Percentiles rank a stretch among this genome's conserved stretches.
These are phyloP conservation scores for Lasiodiplodia citricola DNA, from an alignment of 2,329 filamentous ascomycete species.

Conservation along the genomic window DNA sequence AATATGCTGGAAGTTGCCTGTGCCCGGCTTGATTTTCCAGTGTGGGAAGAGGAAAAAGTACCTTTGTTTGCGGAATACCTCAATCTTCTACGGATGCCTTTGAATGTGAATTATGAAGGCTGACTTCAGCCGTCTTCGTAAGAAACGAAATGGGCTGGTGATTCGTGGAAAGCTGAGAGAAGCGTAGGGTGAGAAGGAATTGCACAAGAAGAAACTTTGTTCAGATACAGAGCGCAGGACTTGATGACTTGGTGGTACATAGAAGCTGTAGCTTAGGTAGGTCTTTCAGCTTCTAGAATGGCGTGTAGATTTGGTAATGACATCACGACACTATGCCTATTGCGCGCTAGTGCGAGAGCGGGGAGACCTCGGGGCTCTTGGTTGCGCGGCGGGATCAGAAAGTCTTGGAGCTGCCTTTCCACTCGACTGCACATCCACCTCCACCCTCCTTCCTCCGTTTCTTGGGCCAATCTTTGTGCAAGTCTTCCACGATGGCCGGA, in stretches of 20 bases:
- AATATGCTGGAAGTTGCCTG: no score
- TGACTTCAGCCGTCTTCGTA: no score
- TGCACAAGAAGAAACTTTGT: background rate
- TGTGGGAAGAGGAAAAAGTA: constrained; percentile 1
- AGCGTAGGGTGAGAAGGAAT: background rate
- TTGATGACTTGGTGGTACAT: no score
- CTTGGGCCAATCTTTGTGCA: constrained; percentile 13
- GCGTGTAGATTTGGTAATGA: background rate
- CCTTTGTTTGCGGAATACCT: background rate
- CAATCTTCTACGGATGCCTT: background rate
- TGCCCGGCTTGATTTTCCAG: no score
- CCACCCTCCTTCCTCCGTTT: background rate
- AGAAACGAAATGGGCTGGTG: no score
- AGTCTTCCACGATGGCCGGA: constrained; percentile 58
- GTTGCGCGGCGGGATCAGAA: constrained; percentile 18
- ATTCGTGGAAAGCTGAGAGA: background rate
- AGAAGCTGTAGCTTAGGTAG: background rate
- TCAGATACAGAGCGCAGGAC: no score
- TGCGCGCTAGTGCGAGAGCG: background rate
- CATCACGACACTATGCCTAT: constrained; percentile 6
- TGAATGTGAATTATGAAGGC: no score
- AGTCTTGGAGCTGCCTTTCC: constrained; percentile 25
- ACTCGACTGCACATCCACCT: background rate
- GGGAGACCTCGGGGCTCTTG: constrained; percentile 7
- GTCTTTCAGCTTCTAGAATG: background rate